Conservation (phyloP, 1,284 basidiomycete species). For the Tremellales sp. region DNA sequence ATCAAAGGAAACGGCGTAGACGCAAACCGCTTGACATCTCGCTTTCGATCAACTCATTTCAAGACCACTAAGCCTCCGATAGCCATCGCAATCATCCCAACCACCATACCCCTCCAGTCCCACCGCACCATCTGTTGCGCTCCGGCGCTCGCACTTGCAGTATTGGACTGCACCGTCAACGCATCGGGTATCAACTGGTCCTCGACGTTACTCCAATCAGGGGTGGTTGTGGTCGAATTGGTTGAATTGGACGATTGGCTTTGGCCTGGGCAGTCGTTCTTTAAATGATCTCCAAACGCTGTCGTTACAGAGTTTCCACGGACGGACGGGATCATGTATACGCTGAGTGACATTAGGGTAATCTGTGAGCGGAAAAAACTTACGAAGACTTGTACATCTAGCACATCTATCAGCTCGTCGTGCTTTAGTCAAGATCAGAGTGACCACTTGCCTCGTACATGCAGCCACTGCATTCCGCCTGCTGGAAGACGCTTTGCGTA, state of each 20-base stretch:
- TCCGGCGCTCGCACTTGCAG: background rate
- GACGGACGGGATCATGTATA: conserved; percentile 31
- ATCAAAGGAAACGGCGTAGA: too few species aligned
- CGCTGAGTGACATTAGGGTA: conserved; percentile 13
- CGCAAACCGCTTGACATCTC: too few species aligned
- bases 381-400: conserved; percentile 39
- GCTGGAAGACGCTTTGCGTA: conserved; percentile 21
- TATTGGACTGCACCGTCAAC: conserved; percentile 26
- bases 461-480: conserved; percentile 33
- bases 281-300: conserved; percentile 27
- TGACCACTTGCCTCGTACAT: too few species aligned
- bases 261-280: conserved; percentile 24
- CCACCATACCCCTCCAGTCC: too few species aligned
- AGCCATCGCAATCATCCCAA: too few species aligned
- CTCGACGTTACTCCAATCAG: conserved; percentile 30
- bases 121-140: background rate
- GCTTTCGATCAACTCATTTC: too few species aligned
- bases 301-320: conserved; percentile 23
- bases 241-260: conserved; percentile 4
- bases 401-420: too few species aligned
- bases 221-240: background rate
- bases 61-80: too few species aligned
- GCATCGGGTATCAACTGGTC: conserved; percentile 37
- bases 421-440: too few species aligned
- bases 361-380: conserved; percentile 9